Conservation (phyloP, 768 basidiomycete genomes). For the Hydnomerulius pinastri region DNA sequence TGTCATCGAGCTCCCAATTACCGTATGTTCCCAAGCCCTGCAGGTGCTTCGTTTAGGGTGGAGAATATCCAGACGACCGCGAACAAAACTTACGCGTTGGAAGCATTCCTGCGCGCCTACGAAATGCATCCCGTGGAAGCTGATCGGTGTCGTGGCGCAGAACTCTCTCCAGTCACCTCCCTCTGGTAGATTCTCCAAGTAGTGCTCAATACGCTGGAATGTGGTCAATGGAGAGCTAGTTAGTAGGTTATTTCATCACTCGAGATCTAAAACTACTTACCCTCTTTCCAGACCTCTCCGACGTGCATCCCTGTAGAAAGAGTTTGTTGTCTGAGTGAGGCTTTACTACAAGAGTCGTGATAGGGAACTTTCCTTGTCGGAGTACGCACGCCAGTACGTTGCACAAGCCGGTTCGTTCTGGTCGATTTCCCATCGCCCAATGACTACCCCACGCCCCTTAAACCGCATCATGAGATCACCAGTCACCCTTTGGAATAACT, state of each 20-base stretch:
- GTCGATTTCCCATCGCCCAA: slow-evolving; percentile 30
- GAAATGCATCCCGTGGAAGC: slow-evolving; percentile 26
- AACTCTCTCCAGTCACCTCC: slow-evolving; percentile 33
- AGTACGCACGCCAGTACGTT: slow-evolving; percentile 24
- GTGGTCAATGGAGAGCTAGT: not conserved
- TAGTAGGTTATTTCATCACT: no score
- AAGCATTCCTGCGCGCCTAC: slow-evolving; percentile 18
- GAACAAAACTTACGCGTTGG: slow-evolving; percentile 8
- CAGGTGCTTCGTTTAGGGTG: not conserved
- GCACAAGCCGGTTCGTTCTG: slow-evolving; percentile 29
- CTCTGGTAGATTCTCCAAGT: slow-evolving; percentile 25
- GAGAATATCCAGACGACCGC: not conserved
- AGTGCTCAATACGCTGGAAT: slow-evolving; percentile 27
- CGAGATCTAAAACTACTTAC: slow-evolving; percentile 9
- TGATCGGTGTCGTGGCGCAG: slow-evolving; percentile 35
- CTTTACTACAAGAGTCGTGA: no score
- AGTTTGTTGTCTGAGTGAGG: no score
- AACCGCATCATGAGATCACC: not conserved
- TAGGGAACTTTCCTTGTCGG: slow-evolving; percentile 23
- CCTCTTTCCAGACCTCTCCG: slow-evolving; percentile 22
- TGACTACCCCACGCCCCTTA: slow-evolving; percentile 20
- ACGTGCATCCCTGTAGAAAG: slow-evolving; percentile 22
- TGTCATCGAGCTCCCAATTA: slow-evolving; percentile 28
- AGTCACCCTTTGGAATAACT: no score
- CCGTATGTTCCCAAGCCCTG: slow-evolving; percentile 25